Evolutionary conservation across 371 early-diverging fungal species (phyloP).

Genomic region (Mucor irregularis): DNA sequence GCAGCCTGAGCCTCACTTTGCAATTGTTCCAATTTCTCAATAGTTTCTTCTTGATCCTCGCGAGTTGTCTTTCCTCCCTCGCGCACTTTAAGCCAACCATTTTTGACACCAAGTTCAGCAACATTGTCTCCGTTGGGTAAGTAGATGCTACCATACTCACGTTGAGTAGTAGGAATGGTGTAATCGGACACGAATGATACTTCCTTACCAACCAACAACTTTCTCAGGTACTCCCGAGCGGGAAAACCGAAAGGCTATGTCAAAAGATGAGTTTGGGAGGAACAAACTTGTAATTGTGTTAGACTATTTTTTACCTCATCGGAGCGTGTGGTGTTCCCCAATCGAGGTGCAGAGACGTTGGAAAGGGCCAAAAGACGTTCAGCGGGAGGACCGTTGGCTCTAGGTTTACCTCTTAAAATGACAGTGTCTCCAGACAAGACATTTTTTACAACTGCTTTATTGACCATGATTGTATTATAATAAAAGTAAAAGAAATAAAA

Average conservation of each 20-base stretch:
- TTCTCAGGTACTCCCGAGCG: slow-evolving; percentile 88
- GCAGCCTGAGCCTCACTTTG: slow-evolving; percentile 76
- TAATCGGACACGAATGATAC: slow-evolving; percentile 85
- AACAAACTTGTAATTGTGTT: no score
- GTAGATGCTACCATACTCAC: slow-evolving; percentile 73
- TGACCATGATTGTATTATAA: slow-evolving; percentile 17
- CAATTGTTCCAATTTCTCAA: slow-evolving; percentile 60
- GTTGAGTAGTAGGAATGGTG: slow-evolving; percentile 58
- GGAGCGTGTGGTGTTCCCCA: slow-evolving; percentile 77
- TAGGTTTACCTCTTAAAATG: slow-evolving; percentile 79
- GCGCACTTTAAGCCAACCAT: slow-evolving; percentile 87
- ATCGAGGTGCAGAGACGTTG: slow-evolving; percentile 82
- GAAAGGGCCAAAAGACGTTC: slow-evolving; percentile 85
- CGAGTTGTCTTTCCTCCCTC: slow-evolving; percentile 45
- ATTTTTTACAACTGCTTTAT: slow-evolving; percentile 75
- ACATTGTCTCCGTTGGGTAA: slow-evolving; percentile 72
- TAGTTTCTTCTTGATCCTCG: slow-evolving; percentile 53
- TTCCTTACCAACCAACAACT: slow-evolving; percentile 86
- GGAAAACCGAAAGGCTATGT: slow-evolving; percentile 81
- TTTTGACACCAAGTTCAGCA: slow-evolving; percentile 68
- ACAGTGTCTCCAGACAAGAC: slow-evolving; percentile 93
- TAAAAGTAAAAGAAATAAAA: background rate
- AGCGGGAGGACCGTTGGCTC: slow-evolving; percentile 80
- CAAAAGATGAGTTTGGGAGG: background rate
- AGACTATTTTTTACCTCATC: slow-evolving; percentile 82